Base-by-base conservation (phyloP, 176 grass and related monocot genomes). In the Leersia perrieri region DNA sequence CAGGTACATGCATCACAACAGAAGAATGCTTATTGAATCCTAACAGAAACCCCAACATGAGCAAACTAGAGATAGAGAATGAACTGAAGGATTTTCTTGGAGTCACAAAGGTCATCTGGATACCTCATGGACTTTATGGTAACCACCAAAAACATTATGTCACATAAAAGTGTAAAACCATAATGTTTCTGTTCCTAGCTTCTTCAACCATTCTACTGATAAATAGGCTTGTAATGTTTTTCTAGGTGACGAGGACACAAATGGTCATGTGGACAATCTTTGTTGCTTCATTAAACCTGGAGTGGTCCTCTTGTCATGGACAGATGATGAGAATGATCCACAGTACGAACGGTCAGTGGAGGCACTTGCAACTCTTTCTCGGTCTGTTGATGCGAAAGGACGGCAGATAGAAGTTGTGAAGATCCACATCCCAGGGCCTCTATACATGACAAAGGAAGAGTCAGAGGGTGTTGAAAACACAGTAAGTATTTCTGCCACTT, bases 1-100 rank as follows among this genome's bases (percentile, higher is more conserved):
- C 82, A 98, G 95, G 92, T 82, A 98, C 95, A 29, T 98, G 95
- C 85, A 92, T 98, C n/a, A 93, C 95, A 81, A 98, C 95, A 2
- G 90, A 94, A 78, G 95, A 98, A 44, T 94, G 95, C 62, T 84
- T 98, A 64, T 33, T 98, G 63, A 94, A 92, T 71, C 90, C 88
- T 68, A 98, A 94, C 65, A 85, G 95, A 61, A 98, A 98, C 81
- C 92, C 92, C 26, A 55, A 94, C 67, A 98, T 98, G 95, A 91
- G 67, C 32, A 94, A 80, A 77, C 69, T 74, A 72, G 92, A 98
- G 38, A 98, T 94, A 85, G 95, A 98, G 78, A 85, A 86, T 73
- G 92, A 98, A 68, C 76, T 98, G 70, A 98, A 87, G 45, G 84
- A 84, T 85, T 91, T 86, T 63, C 95, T 98, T 64, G 92, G 95